A percentile compares a stretch with the other conserved stretches of the same genome.
phyloP scores from a whole-genome alignment of 2,329 filamentous ascomycete species.

The Drechslerella coelobrocha region DNA sequence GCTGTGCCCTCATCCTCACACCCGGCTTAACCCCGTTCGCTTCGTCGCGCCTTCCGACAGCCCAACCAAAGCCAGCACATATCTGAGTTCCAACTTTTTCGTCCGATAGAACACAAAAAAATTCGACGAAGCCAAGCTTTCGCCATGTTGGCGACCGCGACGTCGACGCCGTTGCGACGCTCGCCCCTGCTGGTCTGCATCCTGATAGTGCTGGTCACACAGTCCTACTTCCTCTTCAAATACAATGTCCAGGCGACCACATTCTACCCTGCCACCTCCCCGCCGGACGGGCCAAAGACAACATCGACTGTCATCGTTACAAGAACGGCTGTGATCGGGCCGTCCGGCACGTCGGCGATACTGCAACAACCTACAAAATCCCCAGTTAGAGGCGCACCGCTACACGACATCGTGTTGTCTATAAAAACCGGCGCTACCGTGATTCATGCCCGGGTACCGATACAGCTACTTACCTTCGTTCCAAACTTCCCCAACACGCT shows the following conservation, averaged over 20 bases:
- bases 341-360: conserved; percentile 25
- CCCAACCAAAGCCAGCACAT: not conserved
- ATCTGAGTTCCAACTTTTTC: too few relatives aligned
- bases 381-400: conserved; percentile 21
- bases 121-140: too few relatives aligned
- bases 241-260: conserved; percentile 31
- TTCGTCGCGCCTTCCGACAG: not conserved
- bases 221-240: conserved; percentile 47
- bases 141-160: conserved; percentile 37
- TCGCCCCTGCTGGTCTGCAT: conserved; percentile 45
- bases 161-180: conserved; percentile 34
- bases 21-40: too few relatives aligned
- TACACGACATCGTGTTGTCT: conserved; percentile 42
- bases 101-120: not conserved
- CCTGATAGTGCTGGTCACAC: conserved; percentile 31
- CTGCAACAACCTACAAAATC: conserved; percentile 14
- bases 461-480: conserved; percentile 38
- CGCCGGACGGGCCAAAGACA: conserved; percentile 1
- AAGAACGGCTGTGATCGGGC: conserved; percentile 27
- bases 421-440: conserved; percentile 49
- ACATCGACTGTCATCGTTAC: conserved; percentile 35
- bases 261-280: not conserved
- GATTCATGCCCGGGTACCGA: conserved; percentile 38
- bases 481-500: conserved; percentile 41
- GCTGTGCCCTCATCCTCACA: not conserved